Conservation (phyloP, 257 asterid species). For the Coffea canephora region DNA sequence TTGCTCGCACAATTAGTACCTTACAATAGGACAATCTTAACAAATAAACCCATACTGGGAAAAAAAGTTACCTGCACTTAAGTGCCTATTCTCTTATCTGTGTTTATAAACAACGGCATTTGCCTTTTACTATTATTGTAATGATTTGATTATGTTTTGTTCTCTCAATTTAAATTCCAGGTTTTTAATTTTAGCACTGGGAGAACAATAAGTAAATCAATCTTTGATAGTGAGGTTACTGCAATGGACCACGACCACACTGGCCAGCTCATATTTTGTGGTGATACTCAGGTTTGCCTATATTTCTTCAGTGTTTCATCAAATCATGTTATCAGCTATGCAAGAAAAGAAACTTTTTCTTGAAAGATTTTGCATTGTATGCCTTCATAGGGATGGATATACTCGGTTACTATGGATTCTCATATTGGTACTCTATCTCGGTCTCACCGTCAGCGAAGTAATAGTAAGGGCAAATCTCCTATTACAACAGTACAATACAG, state of each 20-base stretch:
- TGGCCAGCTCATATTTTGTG: slow-evolving; percentile 92
- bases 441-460: slow-evolving; percentile 76
- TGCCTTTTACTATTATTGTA: too few relatives aligned
- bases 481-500: slow-evolving; percentile 87
- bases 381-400: slow-evolving; percentile 71
- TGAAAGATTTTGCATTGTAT: slow-evolving; percentile 22
- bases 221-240: slow-evolving; percentile 79
- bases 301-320: slow-evolving; percentile 9
- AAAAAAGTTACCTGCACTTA: not conserved
- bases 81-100: not conserved
- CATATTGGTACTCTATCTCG: slow-evolving; percentile 73
- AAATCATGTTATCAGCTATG: slow-evolving; percentile 14
- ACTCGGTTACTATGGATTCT: slow-evolving; percentile 74
- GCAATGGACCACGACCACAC: slow-evolving; percentile 99
- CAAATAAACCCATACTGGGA: not conserved
- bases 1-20: not conserved
- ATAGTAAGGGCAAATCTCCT: slow-evolving; percentile 64
- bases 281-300: slow-evolving; percentile 77
- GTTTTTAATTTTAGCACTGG: slow-evolving; percentile 98
- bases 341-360: slow-evolving; percentile 10
- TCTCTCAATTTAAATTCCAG: slow-evolving; percentile 40
- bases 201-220: slow-evolving; percentile 62
- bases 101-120: too few relatives aligned
- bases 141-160: slow-evolving; percentile 18
- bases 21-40: not conserved